Conservation (phyloP, 768 basidiomycete species). For the Leccinum broughii region DNA sequence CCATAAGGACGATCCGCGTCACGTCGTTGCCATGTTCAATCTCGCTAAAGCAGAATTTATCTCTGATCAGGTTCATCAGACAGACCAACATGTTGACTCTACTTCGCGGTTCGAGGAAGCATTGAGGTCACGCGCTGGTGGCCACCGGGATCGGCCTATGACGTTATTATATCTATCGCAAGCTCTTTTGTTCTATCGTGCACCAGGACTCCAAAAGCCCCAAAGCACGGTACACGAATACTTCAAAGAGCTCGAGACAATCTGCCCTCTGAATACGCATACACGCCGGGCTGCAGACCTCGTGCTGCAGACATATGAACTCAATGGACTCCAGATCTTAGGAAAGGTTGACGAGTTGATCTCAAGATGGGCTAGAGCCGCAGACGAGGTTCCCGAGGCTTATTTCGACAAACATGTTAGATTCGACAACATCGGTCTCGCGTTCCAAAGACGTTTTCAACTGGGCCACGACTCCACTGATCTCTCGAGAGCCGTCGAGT, state of each 20-base stretch:
- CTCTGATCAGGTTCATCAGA: neutral
- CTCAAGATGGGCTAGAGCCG: neutral
- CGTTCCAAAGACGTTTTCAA: neutral
- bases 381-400: neutral
- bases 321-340: neutral
- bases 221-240: neutral
- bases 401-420: neutral
- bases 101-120: conserved; percentile 9
- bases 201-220: neutral
- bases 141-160: conserved; percentile 9
- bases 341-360: neutral
- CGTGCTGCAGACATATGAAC: neutral
- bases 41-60: conserved; percentile 4
- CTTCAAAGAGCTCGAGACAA: neutral
- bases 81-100: neutral
- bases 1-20: neutral
- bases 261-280: neutral
- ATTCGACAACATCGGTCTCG: neutral
- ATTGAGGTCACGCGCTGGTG: conserved; percentile 4
- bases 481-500: neutral
- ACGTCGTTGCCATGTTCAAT: conserved; percentile 10
- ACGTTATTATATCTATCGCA: conserved; percentile 6
- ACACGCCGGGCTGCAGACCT: conserved; percentile 4
- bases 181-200: neutral
- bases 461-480: neutral